A percentile compares a stretch with the other conserved stretches of the same genome.
phyloP scores from a whole-genome alignment of 75 land plant genomes.

The Isoetes taiwanensis region DNA sequence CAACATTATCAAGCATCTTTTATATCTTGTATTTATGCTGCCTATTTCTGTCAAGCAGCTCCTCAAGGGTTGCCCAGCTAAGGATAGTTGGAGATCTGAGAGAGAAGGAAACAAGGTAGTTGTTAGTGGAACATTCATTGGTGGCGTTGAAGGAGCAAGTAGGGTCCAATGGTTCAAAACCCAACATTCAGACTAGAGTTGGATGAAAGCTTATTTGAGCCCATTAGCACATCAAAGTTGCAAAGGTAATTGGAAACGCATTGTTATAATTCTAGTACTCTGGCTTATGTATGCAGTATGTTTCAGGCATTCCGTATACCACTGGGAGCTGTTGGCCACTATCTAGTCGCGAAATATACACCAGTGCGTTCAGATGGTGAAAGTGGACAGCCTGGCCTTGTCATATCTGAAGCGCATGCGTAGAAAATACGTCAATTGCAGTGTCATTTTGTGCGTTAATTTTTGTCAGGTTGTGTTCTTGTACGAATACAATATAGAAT shows the following conservation, averaged over 20 bases:
- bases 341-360: conserved; percentile 81
- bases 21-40: neutral
- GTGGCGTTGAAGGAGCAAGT: conserved; percentile 88
- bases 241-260: conserved; percentile 75
- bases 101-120: conserved; percentile 81
- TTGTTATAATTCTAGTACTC: too few relatives aligned
- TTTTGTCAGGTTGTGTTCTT: too few relatives aligned
- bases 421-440: too few relatives aligned
- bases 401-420: conserved; percentile 57
- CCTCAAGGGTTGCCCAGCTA: conserved; percentile 59
- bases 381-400: conserved; percentile 66
- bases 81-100: conserved; percentile 76
- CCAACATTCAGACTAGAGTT: conserved; percentile 19
- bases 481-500: too few relatives aligned
- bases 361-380: conserved; percentile 92
- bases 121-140: conserved; percentile 59
- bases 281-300: too few relatives aligned
- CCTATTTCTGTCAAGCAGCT: conserved; percentile 27
- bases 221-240: conserved; percentile 74
- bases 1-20: neutral
- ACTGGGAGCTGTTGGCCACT: conserved; percentile 75
- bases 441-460: too few relatives aligned
- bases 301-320: conserved; percentile 81
- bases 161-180: conserved; percentile 96
- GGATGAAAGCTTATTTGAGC: conserved; percentile 54